Evolutionary conservation across 805 yeast genomes (phyloP).

Genomic region (Starmera caribaea): DNA sequence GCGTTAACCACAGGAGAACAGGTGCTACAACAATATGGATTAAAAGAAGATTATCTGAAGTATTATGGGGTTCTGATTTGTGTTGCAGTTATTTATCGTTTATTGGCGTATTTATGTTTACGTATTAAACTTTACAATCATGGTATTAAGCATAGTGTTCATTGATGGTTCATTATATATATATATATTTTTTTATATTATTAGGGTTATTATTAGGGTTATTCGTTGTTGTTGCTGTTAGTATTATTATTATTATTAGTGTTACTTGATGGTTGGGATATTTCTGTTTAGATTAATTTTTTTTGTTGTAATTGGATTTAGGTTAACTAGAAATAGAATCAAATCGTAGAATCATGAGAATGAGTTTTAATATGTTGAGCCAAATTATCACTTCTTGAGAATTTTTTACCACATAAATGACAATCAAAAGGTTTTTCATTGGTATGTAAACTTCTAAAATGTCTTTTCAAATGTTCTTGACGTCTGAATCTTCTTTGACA

Average conservation of each 20-base stretch:
- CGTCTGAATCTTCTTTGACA: constrained; percentile 62
- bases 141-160: too few species aligned
- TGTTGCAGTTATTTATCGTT: constrained; percentile 32
- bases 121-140: constrained; percentile 10
- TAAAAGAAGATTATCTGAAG: constrained; percentile 21
- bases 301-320: neutral
- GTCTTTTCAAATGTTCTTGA: constrained; percentile 71
- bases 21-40: constrained; percentile 40
- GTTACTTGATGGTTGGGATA: neutral
- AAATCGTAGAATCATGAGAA: neutral
- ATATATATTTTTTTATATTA: too few species aligned
- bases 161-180: too few species aligned
- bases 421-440: constrained; percentile 65
- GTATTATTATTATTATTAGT: neutral
- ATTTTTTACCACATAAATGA: constrained; percentile 49
- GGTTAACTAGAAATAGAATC: too few species aligned
- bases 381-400: constrained; percentile 57
- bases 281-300: neutral
- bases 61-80: constrained; percentile 30
- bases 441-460: constrained; percentile 63
- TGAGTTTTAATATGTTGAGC: constrained; percentile 61
- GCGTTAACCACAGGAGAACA: constrained; percentile 42
- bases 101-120: constrained; percentile 23
- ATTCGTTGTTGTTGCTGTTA: neutral
- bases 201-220: neutral